Evolutionary conservation across 768 basidiomycete genomes (phyloP).

Genomic region (Leccinum incarnatum): DNA sequence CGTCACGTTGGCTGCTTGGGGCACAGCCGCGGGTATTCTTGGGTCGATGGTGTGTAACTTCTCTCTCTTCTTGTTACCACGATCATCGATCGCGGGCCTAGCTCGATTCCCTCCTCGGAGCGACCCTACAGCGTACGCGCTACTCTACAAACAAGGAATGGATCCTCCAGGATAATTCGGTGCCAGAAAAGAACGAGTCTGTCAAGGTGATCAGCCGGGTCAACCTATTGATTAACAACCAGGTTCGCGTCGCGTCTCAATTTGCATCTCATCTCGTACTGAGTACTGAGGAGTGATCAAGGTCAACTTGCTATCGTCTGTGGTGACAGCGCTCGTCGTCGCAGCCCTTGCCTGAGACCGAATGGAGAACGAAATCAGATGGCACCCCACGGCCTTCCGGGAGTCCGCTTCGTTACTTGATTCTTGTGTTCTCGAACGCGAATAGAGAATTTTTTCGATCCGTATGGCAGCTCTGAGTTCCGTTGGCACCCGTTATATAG

Average conservation of each 20-base stretch:
- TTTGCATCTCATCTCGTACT: background rate
- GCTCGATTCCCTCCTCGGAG: conserved; percentile 86
- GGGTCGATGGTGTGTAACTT: conserved; percentile 62
- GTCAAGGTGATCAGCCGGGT: conserved; percentile 61
- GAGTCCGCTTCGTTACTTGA: background rate
- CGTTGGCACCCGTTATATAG: background rate
- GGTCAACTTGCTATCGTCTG: conserved; percentile 47
- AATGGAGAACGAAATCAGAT: background rate
- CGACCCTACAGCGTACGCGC: conserved; percentile 78
- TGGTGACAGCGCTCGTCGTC: conserved; percentile 36
- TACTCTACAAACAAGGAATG: conserved; percentile 61
- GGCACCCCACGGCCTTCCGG: background rate
- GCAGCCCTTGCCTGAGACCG: conserved; percentile 33
- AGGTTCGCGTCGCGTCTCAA: conserved; percentile 41
- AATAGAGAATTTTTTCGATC: background rate
- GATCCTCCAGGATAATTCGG: conserved; percentile 59
- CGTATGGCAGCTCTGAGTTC: background rate
- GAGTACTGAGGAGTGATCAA: conserved; percentile 18
- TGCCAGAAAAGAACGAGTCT: conserved; percentile 37
- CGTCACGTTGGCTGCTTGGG: conserved; percentile 51
- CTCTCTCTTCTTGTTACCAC: background rate
- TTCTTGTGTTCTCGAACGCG: conserved; percentile 1
- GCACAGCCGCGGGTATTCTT: conserved; percentile 63
- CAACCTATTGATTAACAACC: conserved; percentile 79
- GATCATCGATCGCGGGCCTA: conserved; percentile 25